Evolutionary conservation across 768 basidiomycete species (phyloP).

Genomic region (Mycena galopus): DNA sequence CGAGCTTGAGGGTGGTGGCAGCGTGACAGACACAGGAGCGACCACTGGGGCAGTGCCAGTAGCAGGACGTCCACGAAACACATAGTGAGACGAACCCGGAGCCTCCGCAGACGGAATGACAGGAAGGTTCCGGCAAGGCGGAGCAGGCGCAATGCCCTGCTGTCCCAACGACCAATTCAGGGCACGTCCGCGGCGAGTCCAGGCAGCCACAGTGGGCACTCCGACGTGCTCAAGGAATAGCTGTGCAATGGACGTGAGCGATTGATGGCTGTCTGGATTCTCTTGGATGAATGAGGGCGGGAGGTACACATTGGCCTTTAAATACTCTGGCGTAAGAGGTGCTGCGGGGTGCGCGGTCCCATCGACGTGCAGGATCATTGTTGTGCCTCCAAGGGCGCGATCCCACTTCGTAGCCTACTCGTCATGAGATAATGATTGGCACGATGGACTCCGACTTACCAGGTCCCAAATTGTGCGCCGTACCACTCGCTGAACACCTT

Average conservation of each 20-base stretch:
- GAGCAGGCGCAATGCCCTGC: too few species aligned
- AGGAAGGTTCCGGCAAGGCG: too few species aligned
- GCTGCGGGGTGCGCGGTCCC: neutral
- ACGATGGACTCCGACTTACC: neutral
- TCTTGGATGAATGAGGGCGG: neutral
- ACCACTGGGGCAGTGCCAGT: too few species aligned
- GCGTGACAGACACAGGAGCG: too few species aligned
- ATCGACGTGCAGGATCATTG: constrained; percentile 1
- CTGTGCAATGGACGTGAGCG: neutral
- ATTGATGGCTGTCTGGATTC: neutral
- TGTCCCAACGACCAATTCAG: too few species aligned
- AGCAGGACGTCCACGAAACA: too few species aligned
- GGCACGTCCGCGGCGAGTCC: neutral
- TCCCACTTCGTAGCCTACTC: constrained; percentile 6
- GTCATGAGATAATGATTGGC: neutral
- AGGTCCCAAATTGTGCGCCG: neutral
- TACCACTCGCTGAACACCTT: neutral
- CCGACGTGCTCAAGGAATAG: neutral
- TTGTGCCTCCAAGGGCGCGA: neutral
- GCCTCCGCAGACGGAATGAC: too few species aligned
- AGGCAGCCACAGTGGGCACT: neutral
- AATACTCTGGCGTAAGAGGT: neutral
- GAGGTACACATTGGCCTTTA: neutral
- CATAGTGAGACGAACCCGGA: too few species aligned
- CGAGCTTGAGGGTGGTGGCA: too few species aligned